Evolutionary conservation across 176 grass and related monocot species (phyloP), one percentile per base, ranked within the genome.

Genomic region (Echinochloa phyllopogon): DNA sequence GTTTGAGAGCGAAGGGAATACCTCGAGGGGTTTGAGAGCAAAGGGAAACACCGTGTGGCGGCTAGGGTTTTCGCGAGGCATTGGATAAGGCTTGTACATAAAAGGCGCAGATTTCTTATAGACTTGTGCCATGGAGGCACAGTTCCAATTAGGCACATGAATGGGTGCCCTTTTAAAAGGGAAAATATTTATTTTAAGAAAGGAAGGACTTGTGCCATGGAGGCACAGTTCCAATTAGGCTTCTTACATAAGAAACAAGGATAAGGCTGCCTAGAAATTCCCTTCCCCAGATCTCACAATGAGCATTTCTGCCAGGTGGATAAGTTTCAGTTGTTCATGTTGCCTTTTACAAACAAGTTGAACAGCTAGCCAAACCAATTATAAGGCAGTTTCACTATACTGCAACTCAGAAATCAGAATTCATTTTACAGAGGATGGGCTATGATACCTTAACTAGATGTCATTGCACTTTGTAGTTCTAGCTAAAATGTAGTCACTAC

Each of bases 391-490:
- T 11, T 72, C 74, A 63, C 37, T 50, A 27, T 8, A 63, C 62
- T 45, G 40, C 38, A 75, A 53, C 63, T 50, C 29, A 27, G 3
- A 58, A 86, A n/a, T 72, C 63, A 18, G 38, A 56, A 66, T 73
- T 57, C 47, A 51, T 42, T 61, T 40, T 82, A 70, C 2, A 7
- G 36, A 8, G 33, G 29, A 65, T 8, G 5, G 65, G 10, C 24
- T 74, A 70, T 74, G 74, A 58, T 80, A 20, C 21, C 6, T 62
- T 79, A 79, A 82, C 67, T 75, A 58, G 57, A 75, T 58, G 52
- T 24, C 71, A 76, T 42, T 55, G 56, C 33, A 70, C 41, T 29
- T 83, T 45, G 59, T 47, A 65, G 3, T n/a, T 24, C 20, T 72
- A 15, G 51, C 63, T 60, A 66, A 70, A 83, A 50, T 83, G 8